Conservation (phyloP, 768 basidiomycete genomes). For the Pleurotus eryngii region DNA sequence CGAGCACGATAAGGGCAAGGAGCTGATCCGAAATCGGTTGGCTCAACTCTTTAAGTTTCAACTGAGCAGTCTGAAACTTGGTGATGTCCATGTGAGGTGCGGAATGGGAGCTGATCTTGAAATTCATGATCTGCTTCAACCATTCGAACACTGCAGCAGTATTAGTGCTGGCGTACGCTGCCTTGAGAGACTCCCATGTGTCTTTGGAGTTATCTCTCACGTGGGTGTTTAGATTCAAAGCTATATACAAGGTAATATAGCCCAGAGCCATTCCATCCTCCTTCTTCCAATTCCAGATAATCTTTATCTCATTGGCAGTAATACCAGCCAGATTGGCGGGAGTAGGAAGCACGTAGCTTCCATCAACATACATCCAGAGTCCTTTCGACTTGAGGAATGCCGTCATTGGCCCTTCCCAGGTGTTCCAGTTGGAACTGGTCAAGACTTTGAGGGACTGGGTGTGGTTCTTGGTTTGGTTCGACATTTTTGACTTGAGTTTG, state of each 20-base stretch:
- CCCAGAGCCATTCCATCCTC: background rate
- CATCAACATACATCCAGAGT: background rate
- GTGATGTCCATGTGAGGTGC: background rate
- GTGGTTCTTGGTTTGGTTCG: background rate
- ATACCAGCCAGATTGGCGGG: background rate
- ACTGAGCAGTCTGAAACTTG: background rate
- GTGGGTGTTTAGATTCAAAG: background rate
- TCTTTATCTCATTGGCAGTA: background rate
- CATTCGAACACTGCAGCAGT: background rate
- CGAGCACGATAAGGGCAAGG: background rate
- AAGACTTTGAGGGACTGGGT: background rate
- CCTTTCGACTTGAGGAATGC: background rate
- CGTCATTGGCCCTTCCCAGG: background rate
- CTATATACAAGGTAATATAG: background rate
- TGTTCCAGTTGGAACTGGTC: background rate
- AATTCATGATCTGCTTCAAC: background rate
- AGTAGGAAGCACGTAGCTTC: background rate
- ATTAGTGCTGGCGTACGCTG: background rate
- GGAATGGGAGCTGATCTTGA: background rate
- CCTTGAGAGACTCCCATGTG: background rate
- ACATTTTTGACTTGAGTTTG: background rate
- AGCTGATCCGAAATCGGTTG: background rate
- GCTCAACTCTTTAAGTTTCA: background rate
- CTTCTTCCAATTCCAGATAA: background rate
- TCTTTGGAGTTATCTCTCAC: background rate